Evolutionary conservation across 2,329 filamentous ascomycete genomes (phyloP), one percentile per base, ranked within the genome.

Genomic region (Ramularia collo-cygni): DNA sequence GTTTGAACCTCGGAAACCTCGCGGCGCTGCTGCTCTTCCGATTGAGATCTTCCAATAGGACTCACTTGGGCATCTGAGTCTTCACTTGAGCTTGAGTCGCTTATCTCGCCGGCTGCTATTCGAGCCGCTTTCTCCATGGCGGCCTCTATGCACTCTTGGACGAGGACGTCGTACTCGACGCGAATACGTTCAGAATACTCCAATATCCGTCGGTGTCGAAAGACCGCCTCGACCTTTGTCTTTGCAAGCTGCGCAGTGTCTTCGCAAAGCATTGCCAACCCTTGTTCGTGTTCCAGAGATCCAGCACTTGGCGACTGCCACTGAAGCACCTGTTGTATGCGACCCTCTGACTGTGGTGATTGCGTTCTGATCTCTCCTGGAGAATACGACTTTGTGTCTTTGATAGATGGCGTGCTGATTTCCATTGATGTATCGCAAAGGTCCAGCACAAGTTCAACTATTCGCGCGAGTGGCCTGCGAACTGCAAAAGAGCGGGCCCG

Each of bases 171-270:
- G 56, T 95, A 94, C 57, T 98, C 92, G 33, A 95, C 76, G 3
- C 93, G 85, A 48, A 98, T 95, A 21, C 93, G 81, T 65, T 98
- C 92, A 0, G 89, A 82, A 60, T 98, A 98, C 61, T 98, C 92
- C 21, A 98, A 81, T 36, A 96, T 94, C 53, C 83, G 82, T 36
- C 90, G 82, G 62, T 96, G 87, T 24, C 92, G 84, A 49, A 93
- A 80, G 5, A 96, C 85, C 4, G 90, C 85, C 55, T 98, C 92
- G 2, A 96, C 85, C 61, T 98, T 98, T 31, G 83, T 77, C 56
- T 81, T 85, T 17, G 89, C 85, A 28, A 87, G 76, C 55, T 76
- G 81, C 60, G 92, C 87, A 0, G 89, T 96, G 58, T 98, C 92
- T 10, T 85, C 76, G 59, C 88, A 95, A n/a, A 98, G 69, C 17